Evolutionary conservation across 2,329 filamentous ascomycete genomes (phyloP).

Genomic region (Aspergillus quadricinctus): DNA sequence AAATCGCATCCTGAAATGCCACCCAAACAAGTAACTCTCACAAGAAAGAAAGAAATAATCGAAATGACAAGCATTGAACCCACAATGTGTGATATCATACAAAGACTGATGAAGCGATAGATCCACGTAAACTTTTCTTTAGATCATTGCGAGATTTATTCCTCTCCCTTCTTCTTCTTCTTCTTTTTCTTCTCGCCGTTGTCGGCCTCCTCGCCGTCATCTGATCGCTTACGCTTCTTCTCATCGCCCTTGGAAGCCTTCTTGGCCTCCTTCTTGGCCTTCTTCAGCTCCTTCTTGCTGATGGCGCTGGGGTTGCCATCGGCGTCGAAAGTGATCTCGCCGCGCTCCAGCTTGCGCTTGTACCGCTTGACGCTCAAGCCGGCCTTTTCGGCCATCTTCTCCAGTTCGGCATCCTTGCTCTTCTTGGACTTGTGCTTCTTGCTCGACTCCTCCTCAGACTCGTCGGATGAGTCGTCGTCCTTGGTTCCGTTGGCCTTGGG

Average conservation of each 20-base stretch:
- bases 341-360: slow-evolving; percentile 71
- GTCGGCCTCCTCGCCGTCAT: slow-evolving; percentile 53
- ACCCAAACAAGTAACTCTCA: slow-evolving; percentile 30
- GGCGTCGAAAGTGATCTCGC: slow-evolving; percentile 63
- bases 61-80: slow-evolving; percentile 26
- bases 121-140: slow-evolving; percentile 20
- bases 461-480: slow-evolving; percentile 24
- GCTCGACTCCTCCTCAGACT: slow-evolving; percentile 25
- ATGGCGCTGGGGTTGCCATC: slow-evolving; percentile 63
- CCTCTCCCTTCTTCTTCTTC: slow-evolving; percentile 62
- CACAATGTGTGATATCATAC: slow-evolving; percentile 43
- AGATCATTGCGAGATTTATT: slow-evolving; percentile 18
- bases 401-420: slow-evolving; percentile 45
- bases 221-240: slow-evolving; percentile 67
- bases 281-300: slow-evolving; percentile 75
- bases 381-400: slow-evolving; percentile 60
- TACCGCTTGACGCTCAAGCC: slow-evolving; percentile 72
- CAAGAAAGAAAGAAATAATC: slow-evolving; percentile 22
- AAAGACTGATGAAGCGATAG: slow-evolving; percentile 24
- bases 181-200: slow-evolving; percentile 44
- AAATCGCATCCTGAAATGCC: slow-evolving; percentile 28
- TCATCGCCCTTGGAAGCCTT: slow-evolving; percentile 53
- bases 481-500: slow-evolving; percentile 14
- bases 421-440: slow-evolving; percentile 40
- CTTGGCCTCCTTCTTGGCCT: slow-evolving; percentile 61